Percentiles rank a stretch among this genome's conserved stretches.
Evolutionary conservation across 1,284 basidiomycete species (phyloP).

Genomic region (Chondrostereum purpureum): DNA sequence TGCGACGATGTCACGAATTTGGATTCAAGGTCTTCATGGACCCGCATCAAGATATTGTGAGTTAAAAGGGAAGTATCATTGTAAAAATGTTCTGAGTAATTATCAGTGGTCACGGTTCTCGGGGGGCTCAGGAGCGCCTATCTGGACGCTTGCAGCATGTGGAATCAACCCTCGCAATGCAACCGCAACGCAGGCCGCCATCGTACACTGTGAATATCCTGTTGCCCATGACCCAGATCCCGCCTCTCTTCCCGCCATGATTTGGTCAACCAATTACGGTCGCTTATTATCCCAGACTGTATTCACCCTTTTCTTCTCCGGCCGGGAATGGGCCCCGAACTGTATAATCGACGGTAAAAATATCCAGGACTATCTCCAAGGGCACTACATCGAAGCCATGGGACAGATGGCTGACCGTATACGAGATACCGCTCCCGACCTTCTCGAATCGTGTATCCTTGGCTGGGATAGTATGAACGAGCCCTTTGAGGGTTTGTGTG

Average conservation of each 20-base stretch:
- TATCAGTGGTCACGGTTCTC: constrained; percentile 93
- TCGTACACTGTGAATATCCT: constrained; percentile 89
- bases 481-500: constrained; percentile 84
- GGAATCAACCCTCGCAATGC: constrained; percentile 86
- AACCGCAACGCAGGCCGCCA: constrained; percentile 78
- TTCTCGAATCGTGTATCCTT: constrained; percentile 84
- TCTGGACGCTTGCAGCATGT: constrained; percentile 91
- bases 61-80: constrained; percentile 27
- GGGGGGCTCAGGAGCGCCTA: constrained; percentile 93
- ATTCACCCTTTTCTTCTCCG: constrained; percentile 94
- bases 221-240: constrained; percentile 59
- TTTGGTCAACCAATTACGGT: constrained; percentile 96
- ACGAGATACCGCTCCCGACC: constrained; percentile 59
- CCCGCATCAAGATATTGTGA: constrained; percentile 92
- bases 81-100: background rate
- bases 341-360: constrained; percentile 90
- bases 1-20: constrained; percentile 87
- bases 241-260: constrained; percentile 79
- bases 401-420: constrained; percentile 74
- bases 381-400: constrained; percentile 79
- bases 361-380: constrained; percentile 92
- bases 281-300: constrained; percentile 84
- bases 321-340: constrained; percentile 82
- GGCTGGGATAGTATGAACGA: constrained; percentile 98
- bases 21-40: constrained; percentile 96